A percentile compares a stretch with the other conserved stretches of the same genome.
These are phyloP conservation scores for Eucalyptus dawsonii DNA, from an alignment of 345 rosid genomes.

Conservation along the genomic window DNA sequence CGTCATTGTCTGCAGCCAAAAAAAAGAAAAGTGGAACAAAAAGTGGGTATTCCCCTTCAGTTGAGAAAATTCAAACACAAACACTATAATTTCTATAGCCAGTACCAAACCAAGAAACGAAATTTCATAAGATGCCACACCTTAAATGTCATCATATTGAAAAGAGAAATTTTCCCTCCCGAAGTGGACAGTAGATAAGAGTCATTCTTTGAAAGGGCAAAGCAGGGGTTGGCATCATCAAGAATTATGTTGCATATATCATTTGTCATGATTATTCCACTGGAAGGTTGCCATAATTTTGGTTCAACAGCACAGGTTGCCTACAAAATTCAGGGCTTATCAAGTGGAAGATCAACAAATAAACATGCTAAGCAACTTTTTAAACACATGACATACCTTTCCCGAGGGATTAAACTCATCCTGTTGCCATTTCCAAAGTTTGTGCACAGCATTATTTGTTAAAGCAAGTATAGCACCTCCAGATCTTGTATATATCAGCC, in stretches of 20 bases:
- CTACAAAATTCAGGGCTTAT: constrained; percentile 12
- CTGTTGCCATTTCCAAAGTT: constrained; percentile 90
- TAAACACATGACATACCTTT: constrained; percentile 27
- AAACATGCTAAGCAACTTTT: background rate
- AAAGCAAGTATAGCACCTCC: constrained; percentile 69
- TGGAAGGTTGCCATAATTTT: constrained; percentile 71
- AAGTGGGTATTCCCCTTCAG: background rate
- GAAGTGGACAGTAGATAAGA: constrained; percentile 89
- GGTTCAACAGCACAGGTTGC: constrained; percentile 58
- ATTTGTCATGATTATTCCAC: constrained; percentile 82
- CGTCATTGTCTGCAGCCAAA: constrained; percentile 47
- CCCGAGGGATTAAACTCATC: constrained; percentile 37
- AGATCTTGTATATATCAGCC: constrained; percentile 71
- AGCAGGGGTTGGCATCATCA: constrained; percentile 76
- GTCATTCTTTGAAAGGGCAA: constrained; percentile 90
- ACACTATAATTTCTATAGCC: background rate
- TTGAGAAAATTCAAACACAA: background rate
- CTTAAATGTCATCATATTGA: constrained; percentile 89
- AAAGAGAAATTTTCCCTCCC: constrained; percentile 71
- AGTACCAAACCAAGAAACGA: background rate
- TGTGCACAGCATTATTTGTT: constrained; percentile 82
- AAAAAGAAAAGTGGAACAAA: background rate
- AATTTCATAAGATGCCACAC: constrained; percentile 7
- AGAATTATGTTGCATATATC: constrained; percentile 48
- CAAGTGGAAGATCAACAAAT: background rate